Evolutionary conservation across 129 eudicot species (phyloP), one percentile per base, ranked within the genome.

Genomic region (Ambrosia trifida): DNA sequence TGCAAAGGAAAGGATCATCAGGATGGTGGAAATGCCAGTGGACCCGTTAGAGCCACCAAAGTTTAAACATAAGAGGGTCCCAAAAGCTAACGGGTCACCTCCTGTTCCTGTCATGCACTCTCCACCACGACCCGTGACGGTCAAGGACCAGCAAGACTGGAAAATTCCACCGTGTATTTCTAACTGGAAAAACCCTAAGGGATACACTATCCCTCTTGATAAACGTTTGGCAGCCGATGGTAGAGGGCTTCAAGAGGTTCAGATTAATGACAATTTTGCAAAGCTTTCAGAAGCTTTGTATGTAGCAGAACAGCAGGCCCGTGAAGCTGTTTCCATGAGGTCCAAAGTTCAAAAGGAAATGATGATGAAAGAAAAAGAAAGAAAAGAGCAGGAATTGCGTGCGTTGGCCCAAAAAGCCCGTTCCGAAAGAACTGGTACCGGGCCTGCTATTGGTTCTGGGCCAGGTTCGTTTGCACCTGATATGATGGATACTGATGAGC

Each of bases 201-300:
- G 96, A 53, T 93, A 89, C 64, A 93, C 98, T 0, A 93, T 93
- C 12, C 98, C 98, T 0, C 88, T 93, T 5, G 98, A 93, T 74
- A 93, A 93, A 78, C 91, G 98, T 66, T 64, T 93, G 63, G 98
- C 98, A 16, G 98, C 95, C 0, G 98, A 93, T 82, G 98, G 96
- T 46, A 86, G 95, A 63, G 96, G 96, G 30, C 96, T 93, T 20
- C 96, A 93, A 65, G 96, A 93, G 47, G 98, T 93, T 33, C 96
- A 89, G 72, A 89, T 93, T 12, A 89, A 93, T 60, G 98, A 93
- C 51, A 89, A 87, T 46, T 93, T 89, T 61, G 96, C 96, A 6
- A 93, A 89, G 81, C 78, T 93, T 5, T 93, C 95, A 1, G 96
- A 93, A 75, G 91, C 96, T 20, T 45, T 93, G 47, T 93, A 89